These are phyloP conservation scores for Pestalotiopsis sp. DNA, from an alignment of 2,329 filamentous ascomycete genomes.

Conservation along the genomic window DNA sequence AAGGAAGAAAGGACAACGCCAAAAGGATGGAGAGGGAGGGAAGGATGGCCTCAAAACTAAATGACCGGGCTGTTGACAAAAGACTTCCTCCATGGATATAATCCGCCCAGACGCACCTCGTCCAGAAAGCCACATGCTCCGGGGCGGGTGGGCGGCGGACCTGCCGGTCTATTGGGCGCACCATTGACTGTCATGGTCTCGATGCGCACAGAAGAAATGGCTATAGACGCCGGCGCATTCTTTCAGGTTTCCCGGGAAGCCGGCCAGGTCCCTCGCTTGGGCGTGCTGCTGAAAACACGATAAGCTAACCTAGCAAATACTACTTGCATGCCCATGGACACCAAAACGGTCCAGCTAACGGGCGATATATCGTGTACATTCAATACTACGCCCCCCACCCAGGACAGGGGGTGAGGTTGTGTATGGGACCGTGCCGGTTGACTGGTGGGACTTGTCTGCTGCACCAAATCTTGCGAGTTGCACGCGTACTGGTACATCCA, in stretches of 20 bases:
- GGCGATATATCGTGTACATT: not conserved
- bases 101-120: not conserved
- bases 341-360: not conserved
- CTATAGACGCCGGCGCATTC: not conserved
- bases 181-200: not conserved
- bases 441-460: not conserved
- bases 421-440: not conserved
- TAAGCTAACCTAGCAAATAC: not conserved
- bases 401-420: not conserved
- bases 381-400: not conserved
- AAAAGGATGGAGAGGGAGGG: conserved; percentile 1
- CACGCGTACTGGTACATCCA: not conserved
- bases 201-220: not conserved
- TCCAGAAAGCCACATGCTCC: not conserved
- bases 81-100: not conserved
- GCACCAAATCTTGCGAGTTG: not conserved
- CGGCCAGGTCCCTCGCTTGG: not conserved
- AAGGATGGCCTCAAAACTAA: not conserved
- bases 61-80: not conserved
- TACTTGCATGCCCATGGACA: not conserved
- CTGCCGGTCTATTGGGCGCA: not conserved
- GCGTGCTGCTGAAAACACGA: not conserved
- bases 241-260: not conserved
- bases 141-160: not conserved
- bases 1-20: conserved; percentile 1